These are phyloP conservation scores for Neonectria punicea DNA, from an alignment of 2,329 filamentous ascomycete species.

Conservation along the genomic window DNA sequence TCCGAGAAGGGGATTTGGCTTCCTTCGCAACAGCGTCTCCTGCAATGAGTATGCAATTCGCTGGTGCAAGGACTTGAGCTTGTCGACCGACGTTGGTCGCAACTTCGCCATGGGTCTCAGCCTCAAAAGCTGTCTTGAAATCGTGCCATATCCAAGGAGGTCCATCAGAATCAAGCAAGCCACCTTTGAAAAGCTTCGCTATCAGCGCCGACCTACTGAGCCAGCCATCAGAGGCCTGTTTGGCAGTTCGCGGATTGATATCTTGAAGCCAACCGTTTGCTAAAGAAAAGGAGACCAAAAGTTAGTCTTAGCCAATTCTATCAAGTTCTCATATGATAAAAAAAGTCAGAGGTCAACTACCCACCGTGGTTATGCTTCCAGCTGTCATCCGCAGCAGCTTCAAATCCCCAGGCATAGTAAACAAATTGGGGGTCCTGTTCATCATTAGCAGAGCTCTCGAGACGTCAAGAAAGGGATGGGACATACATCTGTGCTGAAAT, in stretches of 20 bases:
- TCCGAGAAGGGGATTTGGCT: background rate
- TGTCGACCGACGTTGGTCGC: background rate
- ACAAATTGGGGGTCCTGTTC: constrained; percentile 15
- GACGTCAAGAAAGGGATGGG: background rate
- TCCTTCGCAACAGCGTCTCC: background rate
- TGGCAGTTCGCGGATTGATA: background rate
- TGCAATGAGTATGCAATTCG: constrained; percentile 14
- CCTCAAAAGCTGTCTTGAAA: background rate
- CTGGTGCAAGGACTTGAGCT: constrained; percentile 6
- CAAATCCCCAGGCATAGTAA: background rate
- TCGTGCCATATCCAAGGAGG: constrained; percentile 2
- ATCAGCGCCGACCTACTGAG: constrained; percentile 11
- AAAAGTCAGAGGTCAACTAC: background rate
- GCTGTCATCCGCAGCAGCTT: background rate
- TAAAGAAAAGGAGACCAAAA: background rate
- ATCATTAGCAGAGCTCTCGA: background rate
- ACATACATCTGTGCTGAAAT: constrained; percentile 2
- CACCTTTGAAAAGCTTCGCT: constrained; percentile 13
- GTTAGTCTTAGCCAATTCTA: background rate
- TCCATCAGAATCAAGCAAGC: background rate
- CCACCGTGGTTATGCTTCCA: constrained; percentile 11
- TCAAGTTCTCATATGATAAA: too few species aligned
- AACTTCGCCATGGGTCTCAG: background rate
- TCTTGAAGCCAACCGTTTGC: background rate
- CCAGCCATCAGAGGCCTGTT: background rate